These are phyloP conservation scores for Cucurbita ficifolia DNA, from an alignment of 306 rosid species.

Conservation along the genomic window DNA sequence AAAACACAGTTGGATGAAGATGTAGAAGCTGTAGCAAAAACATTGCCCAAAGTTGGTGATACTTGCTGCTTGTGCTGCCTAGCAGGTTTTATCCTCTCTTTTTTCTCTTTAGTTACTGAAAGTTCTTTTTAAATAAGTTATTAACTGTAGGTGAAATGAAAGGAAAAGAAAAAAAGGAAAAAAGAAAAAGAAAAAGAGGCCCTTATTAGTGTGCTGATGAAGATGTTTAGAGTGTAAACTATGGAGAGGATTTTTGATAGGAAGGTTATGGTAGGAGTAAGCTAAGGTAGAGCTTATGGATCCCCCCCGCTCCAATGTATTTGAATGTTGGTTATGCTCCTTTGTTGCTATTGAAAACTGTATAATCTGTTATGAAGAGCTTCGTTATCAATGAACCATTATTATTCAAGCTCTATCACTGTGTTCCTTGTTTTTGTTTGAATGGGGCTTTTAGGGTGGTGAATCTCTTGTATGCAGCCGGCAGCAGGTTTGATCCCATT, in stretches of 20 bases:
- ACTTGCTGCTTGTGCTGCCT: constrained; percentile 14
- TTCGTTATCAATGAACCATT: background rate
- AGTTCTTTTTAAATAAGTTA: background rate
- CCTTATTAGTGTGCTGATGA: constrained; percentile 42
- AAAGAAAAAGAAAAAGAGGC: constrained; percentile 24
- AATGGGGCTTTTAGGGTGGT: background rate
- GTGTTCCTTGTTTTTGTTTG: background rate
- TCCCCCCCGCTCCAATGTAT: background rate
- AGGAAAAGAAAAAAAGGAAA: background rate
- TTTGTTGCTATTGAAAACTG: background rate
- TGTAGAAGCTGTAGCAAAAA: background rate
- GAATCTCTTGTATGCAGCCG: background rate
- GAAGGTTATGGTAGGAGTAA: constrained; percentile 9
- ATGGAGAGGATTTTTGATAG: constrained; percentile 18
- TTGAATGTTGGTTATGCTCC: background rate
- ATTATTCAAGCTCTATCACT: background rate
- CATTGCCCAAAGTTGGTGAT: background rate
- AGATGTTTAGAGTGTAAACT: constrained; percentile 15
- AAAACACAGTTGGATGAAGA: background rate
- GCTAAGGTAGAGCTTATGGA: background rate
- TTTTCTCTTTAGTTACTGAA: background rate
- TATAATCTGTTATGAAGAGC: background rate
- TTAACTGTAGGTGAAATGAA: constrained; percentile 16
- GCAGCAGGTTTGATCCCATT: background rate
- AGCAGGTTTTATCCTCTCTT: constrained; percentile 11